Evolutionary conservation across 331 rosid genomes (phyloP), one percentile per base, ranked within the genome.

Genomic region (Stylosanthes scabra): DNA sequence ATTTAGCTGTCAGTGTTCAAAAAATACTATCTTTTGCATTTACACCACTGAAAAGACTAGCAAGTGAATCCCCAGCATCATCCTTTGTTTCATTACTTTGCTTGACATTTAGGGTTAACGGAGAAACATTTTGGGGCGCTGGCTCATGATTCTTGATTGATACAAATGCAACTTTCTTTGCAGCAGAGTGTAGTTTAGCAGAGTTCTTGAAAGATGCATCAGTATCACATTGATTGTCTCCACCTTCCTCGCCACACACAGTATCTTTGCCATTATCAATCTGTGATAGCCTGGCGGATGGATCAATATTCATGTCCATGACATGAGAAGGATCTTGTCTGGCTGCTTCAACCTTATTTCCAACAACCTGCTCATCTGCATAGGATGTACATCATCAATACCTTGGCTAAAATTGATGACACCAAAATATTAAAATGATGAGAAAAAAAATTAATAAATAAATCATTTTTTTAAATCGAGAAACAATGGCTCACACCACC

Each of bases 151-250:
- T 78, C 69, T 83, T 85, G 50, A 91, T 64, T 0, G 92, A 86
- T 64, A 93, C 54, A 80, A 89, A 93, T 10, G 96, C 96, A 27
- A 86, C 89, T 77, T 88, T 88, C 74, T 79, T 79, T 0, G 84
- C 63, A 56, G 73, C 41, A 14, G 92, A 78, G 66, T 65, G 42
- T 29, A n/a, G 77, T 64, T 74, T 63, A 34, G 79, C 60, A 57
- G 81, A 63, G 34, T 74, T 78, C 11, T 45, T 51, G 59, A 67
- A 61, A 20, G 69, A 44, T 31, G 40, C 40, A 20, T 52, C 82
- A 3, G 68, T 68, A n/a, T 65, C 46, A 41, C 61, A 70, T 8
- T 59, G 39, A 73, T 73, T 75, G 29, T 83, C 78, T 73, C 50
- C 73, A 29, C 44, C 70, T 66, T 39, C 67, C 34, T 31, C 49